Evolutionary conservation across 129 eudicot species (phyloP), one percentile per base, ranked within the genome.

Genomic region (Artemisia annua): DNA sequence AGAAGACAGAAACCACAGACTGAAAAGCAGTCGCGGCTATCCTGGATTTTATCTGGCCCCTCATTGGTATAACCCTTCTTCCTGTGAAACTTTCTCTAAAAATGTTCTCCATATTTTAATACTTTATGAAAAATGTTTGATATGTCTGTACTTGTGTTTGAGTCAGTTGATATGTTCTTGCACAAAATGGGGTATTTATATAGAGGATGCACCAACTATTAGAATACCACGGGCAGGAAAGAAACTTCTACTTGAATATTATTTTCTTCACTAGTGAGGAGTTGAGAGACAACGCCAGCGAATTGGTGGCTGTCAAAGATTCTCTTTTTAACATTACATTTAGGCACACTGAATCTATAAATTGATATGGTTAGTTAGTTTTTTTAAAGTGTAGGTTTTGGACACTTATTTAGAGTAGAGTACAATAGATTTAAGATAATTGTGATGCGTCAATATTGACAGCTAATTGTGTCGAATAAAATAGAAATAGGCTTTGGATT

Each of bases 11-110:
- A 71, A 65, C 77, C 19, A 85, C 77, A 44, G 92, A 78, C 71
- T 80, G 92, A 53, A 87, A 79, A 64, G 85, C 92, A 12, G 63
- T 83, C 30, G 90, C 58, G 12, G 89, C 96, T 46, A 89, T 86
- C 69, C 66, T 78, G 15, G 74, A 72, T 62, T 86, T 89, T 50
- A 86, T 78, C 67, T 82, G 92, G 4, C 96, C 96, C 57, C 96
- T 84, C 75, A 66, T 78, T 3, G 90, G 90, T 48, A 85, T n/a
- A 2, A 75, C 77, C 76, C 86, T 71, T 73, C 72, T 78, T 73
- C 69, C 70, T 48, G 74, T 68, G 15, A 19, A 59, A 50, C 77
- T 78, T 63, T 71, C 66, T 70, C 59, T 73, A 39, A 46, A 52
- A 68, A 68, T 64, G 67, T 24, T 77, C 66, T 73, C 76, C 83